phyloP scores from a whole-genome alignment of 495 filamentous ascomycete genomes.

The Podospora appendiculata region DNA sequence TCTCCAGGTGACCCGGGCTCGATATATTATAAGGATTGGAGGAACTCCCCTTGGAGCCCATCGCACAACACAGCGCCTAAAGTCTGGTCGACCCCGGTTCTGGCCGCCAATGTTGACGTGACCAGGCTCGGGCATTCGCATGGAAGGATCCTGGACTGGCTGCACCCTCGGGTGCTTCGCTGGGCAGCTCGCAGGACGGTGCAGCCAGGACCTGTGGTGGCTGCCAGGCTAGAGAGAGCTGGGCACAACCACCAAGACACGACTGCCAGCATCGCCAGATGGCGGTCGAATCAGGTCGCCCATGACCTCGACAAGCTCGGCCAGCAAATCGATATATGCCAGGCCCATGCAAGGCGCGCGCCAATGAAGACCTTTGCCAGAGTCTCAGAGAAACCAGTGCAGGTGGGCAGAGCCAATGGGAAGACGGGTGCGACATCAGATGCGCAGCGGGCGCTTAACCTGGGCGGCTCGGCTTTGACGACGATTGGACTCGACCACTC shows the following conservation, averaged over 20 bases:
- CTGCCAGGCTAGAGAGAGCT: conserved; percentile 2
- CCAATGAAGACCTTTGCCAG: conserved; percentile 10
- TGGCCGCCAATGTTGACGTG: conserved; percentile 3
- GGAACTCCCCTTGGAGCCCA: conserved; percentile 2
- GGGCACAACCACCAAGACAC: conserved; percentile 11
- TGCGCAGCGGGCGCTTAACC: conserved; percentile 24
- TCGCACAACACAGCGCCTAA: conserved; percentile 23
- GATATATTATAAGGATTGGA: conserved; percentile 23
- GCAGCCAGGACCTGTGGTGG: background rate
- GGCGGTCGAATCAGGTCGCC: conserved; percentile 17
- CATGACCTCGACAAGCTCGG: background rate
- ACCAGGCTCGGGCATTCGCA: background rate
- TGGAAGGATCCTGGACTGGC: background rate
- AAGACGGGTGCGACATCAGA: conserved; percentile 3
- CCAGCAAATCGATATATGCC: conserved; percentile 17
- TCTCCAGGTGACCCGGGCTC: conserved; percentile 15
- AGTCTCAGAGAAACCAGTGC: conserved; percentile 4
- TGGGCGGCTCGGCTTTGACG: conserved; percentile 5
- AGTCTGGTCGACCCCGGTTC: background rate
- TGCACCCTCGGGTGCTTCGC: background rate
- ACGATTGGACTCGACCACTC: too few relatives aligned
- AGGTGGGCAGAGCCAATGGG: conserved; percentile 19
- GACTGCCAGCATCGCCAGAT: conserved; percentile 1
- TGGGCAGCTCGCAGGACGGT: background rate
- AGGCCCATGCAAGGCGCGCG: conserved; percentile 26